Base-by-base conservation (phyloP, 345 rosid species). In the Jatropha curcas region DNA sequence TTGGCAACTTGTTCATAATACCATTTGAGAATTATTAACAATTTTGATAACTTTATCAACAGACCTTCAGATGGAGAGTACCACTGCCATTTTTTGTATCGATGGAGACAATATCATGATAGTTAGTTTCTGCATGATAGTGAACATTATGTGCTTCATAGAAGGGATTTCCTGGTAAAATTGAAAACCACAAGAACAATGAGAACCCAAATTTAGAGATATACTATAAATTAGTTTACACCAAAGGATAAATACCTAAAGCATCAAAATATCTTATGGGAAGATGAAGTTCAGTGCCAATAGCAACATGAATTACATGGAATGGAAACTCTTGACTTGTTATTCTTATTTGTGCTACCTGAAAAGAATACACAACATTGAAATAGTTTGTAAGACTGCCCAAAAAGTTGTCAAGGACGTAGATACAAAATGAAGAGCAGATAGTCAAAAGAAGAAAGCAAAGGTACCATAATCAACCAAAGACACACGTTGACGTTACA, bases 301-400 rank as follows among this genome's bases (percentile, higher is more conserved):
- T 81, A 62, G 96, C 89, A 58, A 94, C 87, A 87, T 89, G 82
- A 60, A 87, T 76, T 67, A 79, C 76, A 45, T 72, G 90, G 62
- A 74, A 65, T 16, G 86, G 84, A 65, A 84, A 75, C 79, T 79
- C 83, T 68, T 84, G 79, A 51, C 77, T 79, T 72, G 83, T 74
- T 65, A 86, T 78, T 87, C 97, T 87, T 80, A 90, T 81, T 90
- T 94, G 98, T 50, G 89, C 86, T 80, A 94, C 95, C 98, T 94
- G 86, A 76, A 58, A 73, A 58, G 27, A 76, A 68, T 34, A 69
- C 41, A 65, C 27, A 59, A 1, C 17, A 68, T 62, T 50, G 33
- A 20, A 53, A 60, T 30, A 53, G 34, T 57, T 6, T 64, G 71
- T 50, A 48, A 14, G 46, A 67, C 69, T 53, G 45, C 22, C 53